These are phyloP conservation scores for Sutorius australiensis DNA, from an alignment of 768 basidiomycete genomes.

Conservation along the genomic window DNA sequence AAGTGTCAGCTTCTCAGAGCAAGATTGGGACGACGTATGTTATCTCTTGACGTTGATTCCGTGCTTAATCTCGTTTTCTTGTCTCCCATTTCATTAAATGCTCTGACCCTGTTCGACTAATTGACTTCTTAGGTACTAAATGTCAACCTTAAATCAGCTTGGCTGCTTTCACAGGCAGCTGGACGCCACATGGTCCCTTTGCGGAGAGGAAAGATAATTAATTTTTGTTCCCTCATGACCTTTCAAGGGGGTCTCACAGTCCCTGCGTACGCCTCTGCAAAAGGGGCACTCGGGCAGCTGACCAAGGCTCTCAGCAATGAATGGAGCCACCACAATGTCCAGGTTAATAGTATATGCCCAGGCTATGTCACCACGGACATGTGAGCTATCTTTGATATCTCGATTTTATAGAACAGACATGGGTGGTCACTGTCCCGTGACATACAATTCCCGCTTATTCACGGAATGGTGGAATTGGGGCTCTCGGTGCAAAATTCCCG, in stretches of 20 bases:
- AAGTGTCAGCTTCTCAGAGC: conserved; percentile 60
- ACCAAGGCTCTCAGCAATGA: conserved; percentile 92
- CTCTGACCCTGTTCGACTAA: conserved; percentile 7
- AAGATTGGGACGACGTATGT: conserved; percentile 70
- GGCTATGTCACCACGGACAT: conserved; percentile 91
- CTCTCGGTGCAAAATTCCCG: conserved; percentile 1
- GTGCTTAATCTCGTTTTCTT: conserved; percentile 4
- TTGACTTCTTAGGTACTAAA: conserved; percentile 59
- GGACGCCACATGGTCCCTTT: conserved; percentile 84
- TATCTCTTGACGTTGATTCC: conserved; percentile 29
- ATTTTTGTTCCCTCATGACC: conserved; percentile 53
- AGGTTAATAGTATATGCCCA: conserved; percentile 85
- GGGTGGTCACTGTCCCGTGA: conserved; percentile 7
- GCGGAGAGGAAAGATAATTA: conserved; percentile 68
- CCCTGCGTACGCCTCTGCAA: conserved; percentile 89
- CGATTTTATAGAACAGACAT: conserved; percentile 1
- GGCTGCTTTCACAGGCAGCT: conserved; percentile 82
- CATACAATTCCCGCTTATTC: neutral
- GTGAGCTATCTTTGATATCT: conserved; percentile 39
- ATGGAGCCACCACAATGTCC: conserved; percentile 84
- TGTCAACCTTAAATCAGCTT: conserved; percentile 85
- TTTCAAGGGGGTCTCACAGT: conserved; percentile 64
- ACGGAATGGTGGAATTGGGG: conserved; percentile 6
- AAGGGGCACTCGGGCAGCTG: conserved; percentile 80
- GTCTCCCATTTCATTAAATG: conserved; percentile 7